phyloP scores from a whole-genome alignment of 2,329 filamentous ascomycete species.

The Fusarium piperis region DNA sequence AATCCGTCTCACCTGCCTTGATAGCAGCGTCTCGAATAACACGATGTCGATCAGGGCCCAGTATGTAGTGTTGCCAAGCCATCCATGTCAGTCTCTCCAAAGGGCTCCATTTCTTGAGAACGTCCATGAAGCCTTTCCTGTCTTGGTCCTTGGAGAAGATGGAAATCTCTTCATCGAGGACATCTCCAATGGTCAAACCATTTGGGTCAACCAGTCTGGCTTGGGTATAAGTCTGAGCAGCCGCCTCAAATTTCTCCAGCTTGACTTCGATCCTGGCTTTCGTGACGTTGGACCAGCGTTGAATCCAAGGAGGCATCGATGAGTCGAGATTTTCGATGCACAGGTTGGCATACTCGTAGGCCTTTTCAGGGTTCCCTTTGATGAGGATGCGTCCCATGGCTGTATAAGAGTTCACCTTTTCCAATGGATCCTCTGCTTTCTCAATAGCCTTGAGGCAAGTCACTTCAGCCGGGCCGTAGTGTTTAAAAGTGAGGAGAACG shows the following conservation, averaged over 20 bases:
- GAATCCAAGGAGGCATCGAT: constrained; percentile 13
- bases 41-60: constrained; percentile 4
- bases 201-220: constrained; percentile 34
- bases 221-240: constrained; percentile 22
- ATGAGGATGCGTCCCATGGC: constrained; percentile 26
- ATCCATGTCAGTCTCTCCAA: constrained; percentile 42
- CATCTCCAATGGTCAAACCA: constrained; percentile 24
- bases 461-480: constrained; percentile 19
- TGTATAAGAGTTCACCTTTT: constrained; percentile 25
- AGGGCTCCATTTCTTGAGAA: constrained; percentile 38
- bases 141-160: constrained; percentile 24
- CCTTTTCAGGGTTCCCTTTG: constrained; percentile 15
- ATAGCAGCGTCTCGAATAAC: constrained; percentile 25
- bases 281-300: constrained; percentile 23
- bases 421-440: constrained; percentile 7
- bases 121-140: constrained; percentile 16
- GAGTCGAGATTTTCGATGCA: constrained; percentile 4
- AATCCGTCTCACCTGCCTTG: constrained; percentile 28
- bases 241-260: constrained; percentile 11
- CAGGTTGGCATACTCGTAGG: constrained; percentile 9
- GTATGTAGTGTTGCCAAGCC: constrained; percentile 34
- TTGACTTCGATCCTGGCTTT: constrained; percentile 32
- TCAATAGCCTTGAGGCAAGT: constrained; percentile 31
- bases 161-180: constrained; percentile 33
- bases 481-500: constrained; percentile 24